Evolutionary conservation across 192 early-diverging fungal genomes (phyloP).

Genomic region (Backusella sp.): DNA sequence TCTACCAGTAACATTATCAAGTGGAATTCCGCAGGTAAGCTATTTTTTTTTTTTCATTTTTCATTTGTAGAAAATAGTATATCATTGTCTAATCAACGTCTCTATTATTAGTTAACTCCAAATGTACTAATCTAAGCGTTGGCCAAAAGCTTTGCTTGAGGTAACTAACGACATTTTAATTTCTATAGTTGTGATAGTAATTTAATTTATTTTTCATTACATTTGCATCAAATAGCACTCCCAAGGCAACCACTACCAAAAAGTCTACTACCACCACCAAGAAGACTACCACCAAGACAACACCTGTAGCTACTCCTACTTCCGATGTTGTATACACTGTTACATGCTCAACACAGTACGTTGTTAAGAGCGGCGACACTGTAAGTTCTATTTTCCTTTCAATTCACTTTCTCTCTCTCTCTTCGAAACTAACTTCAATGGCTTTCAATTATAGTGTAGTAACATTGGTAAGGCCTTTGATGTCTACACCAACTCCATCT

Average conservation of each 20-base stretch:
- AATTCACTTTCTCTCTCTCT: not conserved
- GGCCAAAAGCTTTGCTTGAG: constrained; percentile 25
- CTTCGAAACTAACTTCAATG: not conserved
- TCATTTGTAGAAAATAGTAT: not conserved
- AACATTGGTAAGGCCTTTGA: constrained; percentile 8
- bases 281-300: not conserved
- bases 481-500: not conserved
- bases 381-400: not conserved
- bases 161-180: not conserved
- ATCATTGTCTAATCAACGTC: not conserved
- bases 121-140: constrained; percentile 27
- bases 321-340: constrained; percentile 5
- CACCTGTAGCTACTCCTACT: not conserved
- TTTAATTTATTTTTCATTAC: not conserved
- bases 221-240: not conserved
- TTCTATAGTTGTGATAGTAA: not conserved
- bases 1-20: constrained; percentile 7
- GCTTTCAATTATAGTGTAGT: constrained; percentile 7
- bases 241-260: not conserved
- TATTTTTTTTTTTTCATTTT: not conserved
- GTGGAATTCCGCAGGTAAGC: constrained; percentile 23
- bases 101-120: constrained; percentile 8
- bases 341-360: constrained; percentile 8
- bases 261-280: not conserved
- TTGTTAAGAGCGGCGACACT: constrained; percentile 20